Evolutionary conservation across 345 rosid species (phyloP).

Genomic region (Dimocarpus longan): DNA sequence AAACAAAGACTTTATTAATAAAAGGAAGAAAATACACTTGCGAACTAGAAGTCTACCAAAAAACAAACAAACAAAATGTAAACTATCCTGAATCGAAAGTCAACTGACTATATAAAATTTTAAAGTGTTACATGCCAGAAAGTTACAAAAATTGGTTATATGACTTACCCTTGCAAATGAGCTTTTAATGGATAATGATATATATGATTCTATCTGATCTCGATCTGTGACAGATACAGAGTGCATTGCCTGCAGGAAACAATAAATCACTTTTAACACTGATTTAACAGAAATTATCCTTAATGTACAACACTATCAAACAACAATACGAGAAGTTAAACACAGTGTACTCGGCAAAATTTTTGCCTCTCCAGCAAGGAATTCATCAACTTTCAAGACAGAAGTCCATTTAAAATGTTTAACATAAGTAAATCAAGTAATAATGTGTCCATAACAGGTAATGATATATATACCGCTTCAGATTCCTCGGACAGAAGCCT

Average conservation of each 20-base stretch:
- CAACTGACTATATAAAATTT: neutral
- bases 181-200: conserved; percentile 79
- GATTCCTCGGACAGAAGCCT: conserved; percentile 92
- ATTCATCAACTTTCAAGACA: too few species aligned
- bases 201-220: conserved; percentile 84
- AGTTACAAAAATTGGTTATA: neutral
- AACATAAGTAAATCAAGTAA: neutral
- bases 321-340: neutral
- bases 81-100: neutral
- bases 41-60: too few species aligned
- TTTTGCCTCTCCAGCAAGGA: neutral
- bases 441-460: conserved; percentile 17
- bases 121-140: neutral
- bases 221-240: conserved; percentile 59
- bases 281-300: neutral
- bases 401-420: neutral
- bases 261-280: conserved; percentile 20
- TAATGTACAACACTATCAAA: neutral
- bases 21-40: too few species aligned
- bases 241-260: conserved; percentile 64
- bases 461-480: conserved; percentile 56
- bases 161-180: conserved; percentile 76
- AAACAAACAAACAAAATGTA: too few species aligned
- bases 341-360: neutral
- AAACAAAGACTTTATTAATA: too few species aligned